Evolutionary conservation across 1,139 yeast genomes (phyloP), one percentile per base, ranked within the genome.

Genomic region (Sugiyamaella grinbergsii): DNA sequence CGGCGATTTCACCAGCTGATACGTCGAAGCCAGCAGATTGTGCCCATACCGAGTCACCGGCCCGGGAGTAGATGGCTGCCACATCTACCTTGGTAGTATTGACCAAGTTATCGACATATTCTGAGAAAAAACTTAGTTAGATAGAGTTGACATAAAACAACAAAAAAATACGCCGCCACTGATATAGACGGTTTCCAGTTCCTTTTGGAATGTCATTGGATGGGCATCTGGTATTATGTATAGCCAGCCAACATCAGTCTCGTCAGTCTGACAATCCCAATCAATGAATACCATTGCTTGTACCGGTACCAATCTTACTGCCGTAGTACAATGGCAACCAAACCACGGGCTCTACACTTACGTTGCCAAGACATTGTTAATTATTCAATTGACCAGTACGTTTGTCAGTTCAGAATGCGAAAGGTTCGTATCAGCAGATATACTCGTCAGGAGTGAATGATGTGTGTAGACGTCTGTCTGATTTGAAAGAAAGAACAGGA

Each of bases 21-120:
- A 90, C 81, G 59, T 80, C 75, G 64, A 88, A 81, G 47, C 81
- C 81, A 53, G 87, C 78, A 20, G 95, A 77, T 63, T 84, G 81
- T 22, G 98, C 98, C 98, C 98, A 93, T 53, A 83, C 80, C 31
- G 96, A 80, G 69, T 91, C 96, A 41, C 98, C 98, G 10, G 95
- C 96, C 61, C 86, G 83, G 13, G 97, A 91, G 73, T 86, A 90
- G 62, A 93, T 82, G 47, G 95, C 94, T 32, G 98, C 96, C 71
- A 83, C 82, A 74, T 91, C 97, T 62, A 93, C 77, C 70, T 87
- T 88, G 59, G 89, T 89, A 52, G 96, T 84, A 51, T 83, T 85
- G 62, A 85, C 75, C 62, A 93, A 81, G 72, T 90, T 90, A 70
- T 93, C 98, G 55, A 97, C 90, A 78, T 93, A 93, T 55, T 96